Evolutionary conservation across 2,329 filamentous ascomycete species (phyloP).

Genomic region (Fusarium equiseti): DNA sequence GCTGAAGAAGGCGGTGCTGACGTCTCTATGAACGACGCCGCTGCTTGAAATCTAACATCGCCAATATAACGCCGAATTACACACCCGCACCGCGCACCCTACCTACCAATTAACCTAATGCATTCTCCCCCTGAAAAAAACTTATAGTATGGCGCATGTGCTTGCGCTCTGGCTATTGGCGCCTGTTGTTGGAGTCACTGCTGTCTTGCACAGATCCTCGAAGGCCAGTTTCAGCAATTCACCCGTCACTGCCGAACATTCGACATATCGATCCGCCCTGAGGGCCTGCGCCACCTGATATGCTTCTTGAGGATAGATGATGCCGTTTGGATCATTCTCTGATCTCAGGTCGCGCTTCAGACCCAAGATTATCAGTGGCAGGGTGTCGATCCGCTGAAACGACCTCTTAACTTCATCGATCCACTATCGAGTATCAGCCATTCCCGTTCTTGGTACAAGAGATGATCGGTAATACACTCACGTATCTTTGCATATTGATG

Average conservation of each 20-base stretch:
- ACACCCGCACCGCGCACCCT: neutral
- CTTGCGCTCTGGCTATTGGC: constrained; percentile 67
- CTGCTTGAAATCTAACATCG: constrained; percentile 40
- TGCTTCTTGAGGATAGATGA: constrained; percentile 72
- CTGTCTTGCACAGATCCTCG: constrained; percentile 71
- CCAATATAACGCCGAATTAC: constrained; percentile 7
- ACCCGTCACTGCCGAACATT: constrained; percentile 72
- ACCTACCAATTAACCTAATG: neutral
- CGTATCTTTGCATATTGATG: constrained; percentile 68
- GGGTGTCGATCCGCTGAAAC: constrained; percentile 60
- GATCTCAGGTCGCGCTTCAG: constrained; percentile 71
- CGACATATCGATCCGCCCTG: constrained; percentile 72
- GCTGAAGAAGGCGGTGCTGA: constrained; percentile 48
- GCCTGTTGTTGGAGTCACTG: constrained; percentile 60
- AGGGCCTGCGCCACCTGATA: constrained; percentile 68
- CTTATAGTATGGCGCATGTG: constrained; percentile 65
- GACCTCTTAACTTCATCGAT: constrained; percentile 64
- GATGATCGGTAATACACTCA: constrained; percentile 52
- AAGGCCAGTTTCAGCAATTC: constrained; percentile 69
- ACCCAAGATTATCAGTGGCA: constrained; percentile 69
- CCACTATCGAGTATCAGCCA: constrained; percentile 60
- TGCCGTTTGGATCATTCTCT: constrained; percentile 69
- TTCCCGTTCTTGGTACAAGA: neutral
- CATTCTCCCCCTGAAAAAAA: constrained; percentile 1
- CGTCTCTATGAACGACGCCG: constrained; percentile 55